Base-by-base conservation (phyloP, 192 early-diverging fungal genomes). In the Backusella tarrabulga region DNA sequence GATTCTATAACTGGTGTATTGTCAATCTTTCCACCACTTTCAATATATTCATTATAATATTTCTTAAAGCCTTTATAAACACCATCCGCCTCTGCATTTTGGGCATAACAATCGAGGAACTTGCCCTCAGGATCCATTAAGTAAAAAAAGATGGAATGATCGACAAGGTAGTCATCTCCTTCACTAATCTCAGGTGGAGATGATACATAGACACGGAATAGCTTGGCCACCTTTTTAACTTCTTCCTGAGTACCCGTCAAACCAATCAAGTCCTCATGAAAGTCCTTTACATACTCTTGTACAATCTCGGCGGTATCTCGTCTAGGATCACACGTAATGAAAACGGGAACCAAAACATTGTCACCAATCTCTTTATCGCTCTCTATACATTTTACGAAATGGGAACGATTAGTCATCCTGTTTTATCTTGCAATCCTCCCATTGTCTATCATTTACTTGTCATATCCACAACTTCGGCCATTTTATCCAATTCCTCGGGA, bases 91-190 rank as follows among this genome's bases (percentile, higher is more conserved):
- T 86, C 85, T 50, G 91, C 84, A 46, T 95, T 93, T 81, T 92
- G 93, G 26, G 95, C 94, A 82, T 94, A 99, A 38, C 93, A 93
- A 19, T 95, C 94, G 29, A 96, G 86, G 81, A 97, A 99, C 73
- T 89, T 80, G 56, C 97, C 97, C 54, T 96, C 89, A 14, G 94
- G 96, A 38, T 93, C 92, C 89, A 99, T 94, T 52, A 99, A 85
- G 79, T 98, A 99, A 77, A 97, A 97, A 85, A 97, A 99, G 79
- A 98, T 99, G 40, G 95, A 95, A 78, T 99, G 98, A 73, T 99
- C 98, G 21, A 99, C 98, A 34, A 99, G 83, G 76, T 99, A 99
- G 75, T 99, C 97, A 69, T 94, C 90, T 5, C 44, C 93, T 32
- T 93, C 92, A 32, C 83, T 83, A 12, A 92, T 86, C 67, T 92